Base-by-base conservation (phyloP, 371 early-diverging fungal genomes). In the Mortierella sp. region DNA sequence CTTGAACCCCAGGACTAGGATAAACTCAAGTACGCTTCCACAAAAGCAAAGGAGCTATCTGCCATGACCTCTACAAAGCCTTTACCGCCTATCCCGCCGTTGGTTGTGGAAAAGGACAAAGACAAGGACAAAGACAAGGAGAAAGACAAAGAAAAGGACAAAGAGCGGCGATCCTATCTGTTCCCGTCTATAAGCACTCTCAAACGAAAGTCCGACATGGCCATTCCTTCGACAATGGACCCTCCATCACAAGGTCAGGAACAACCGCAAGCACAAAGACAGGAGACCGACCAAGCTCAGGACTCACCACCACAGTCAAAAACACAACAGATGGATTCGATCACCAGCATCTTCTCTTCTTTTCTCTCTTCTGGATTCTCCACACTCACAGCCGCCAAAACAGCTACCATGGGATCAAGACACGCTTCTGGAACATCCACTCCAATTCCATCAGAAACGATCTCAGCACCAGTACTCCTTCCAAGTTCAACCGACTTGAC, bases 31-130 rank as follows among this genome's bases (percentile, higher is more conserved):
- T 10, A 34, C 34, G 4, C 34, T 10, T 4, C 34, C 34, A 34
- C 34, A 7, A 34, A 4, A 34, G 7, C 34, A 34, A 10, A 34
- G 34, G 34, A 10, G 10, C 34, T 34, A 34, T n/a, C n/a, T n/a
- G 18, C 8, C 24, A 73, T 73, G 69, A 53, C 60, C 21, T 54
- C 74, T 27, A 61, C 69, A 38, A 73, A 73, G 47, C 74, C 74
- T 39, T 56, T 73, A 41, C 74, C 74, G 2, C 74, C 74, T 48
- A 73, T 73, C 47, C 74, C 74, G 9, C 38, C 63, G 2, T 41
- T 58, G 3, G 21, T 45, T 14, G 54, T 54, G n/a, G 48, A 48
- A 16, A 48, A 48, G 48, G 48, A 48, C 34, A 34, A n/a, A n/a
- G 48, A 48, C 48, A 48, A 48, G 48, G 48, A 48, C 34, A 34